Conservation (phyloP, 129 eudicot genomes). For the Saposhnikovia divaricata region DNA sequence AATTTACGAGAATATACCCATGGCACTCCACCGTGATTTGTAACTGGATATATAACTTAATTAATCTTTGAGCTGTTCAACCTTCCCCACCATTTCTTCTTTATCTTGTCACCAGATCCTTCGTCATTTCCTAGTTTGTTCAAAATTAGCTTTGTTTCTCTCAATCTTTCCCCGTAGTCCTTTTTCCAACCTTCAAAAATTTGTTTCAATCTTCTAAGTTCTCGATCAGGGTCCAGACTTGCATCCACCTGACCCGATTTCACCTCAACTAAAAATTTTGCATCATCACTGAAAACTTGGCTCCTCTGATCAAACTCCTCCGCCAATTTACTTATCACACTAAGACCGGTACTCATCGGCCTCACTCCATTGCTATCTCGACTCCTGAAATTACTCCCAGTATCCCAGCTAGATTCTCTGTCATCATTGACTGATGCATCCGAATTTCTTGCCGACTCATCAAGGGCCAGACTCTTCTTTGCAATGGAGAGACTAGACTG, state of each 20-base stretch:
- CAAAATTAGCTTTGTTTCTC: slow-evolving; percentile 75
- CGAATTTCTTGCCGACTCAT: slow-evolving; percentile 38
- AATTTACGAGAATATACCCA: neutral
- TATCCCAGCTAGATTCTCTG: slow-evolving; percentile 37
- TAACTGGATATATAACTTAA: slow-evolving; percentile 10
- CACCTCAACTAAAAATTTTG: slow-evolving; percentile 80
- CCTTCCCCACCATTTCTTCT: slow-evolving; percentile 85
- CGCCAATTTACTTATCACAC: slow-evolving; percentile 67
- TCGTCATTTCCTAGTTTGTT: slow-evolving; percentile 62
- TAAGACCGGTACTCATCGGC: slow-evolving; percentile 49
- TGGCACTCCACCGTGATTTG: neutral
- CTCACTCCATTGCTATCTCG: slow-evolving; percentile 39
- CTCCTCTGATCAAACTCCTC: slow-evolving; percentile 91
- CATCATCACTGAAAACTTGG: slow-evolving; percentile 81
- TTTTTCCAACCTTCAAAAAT: slow-evolving; percentile 90
- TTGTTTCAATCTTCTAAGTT: slow-evolving; percentile 60
- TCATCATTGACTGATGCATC: slow-evolving; percentile 42
- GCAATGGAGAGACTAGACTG: slow-evolving; percentile 73
- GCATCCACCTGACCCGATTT: slow-evolving; percentile 81
- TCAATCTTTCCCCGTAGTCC: slow-evolving; percentile 57
- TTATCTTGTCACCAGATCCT: slow-evolving; percentile 38
- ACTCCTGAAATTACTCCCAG: slow-evolving; percentile 29
- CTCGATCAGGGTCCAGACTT: slow-evolving; percentile 61
- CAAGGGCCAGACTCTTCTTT: slow-evolving; percentile 54
- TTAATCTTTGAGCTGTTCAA: slow-evolving; percentile 52